Conservation (phyloP, 345 rosid genomes). For the Pistacia atlantica region DNA sequence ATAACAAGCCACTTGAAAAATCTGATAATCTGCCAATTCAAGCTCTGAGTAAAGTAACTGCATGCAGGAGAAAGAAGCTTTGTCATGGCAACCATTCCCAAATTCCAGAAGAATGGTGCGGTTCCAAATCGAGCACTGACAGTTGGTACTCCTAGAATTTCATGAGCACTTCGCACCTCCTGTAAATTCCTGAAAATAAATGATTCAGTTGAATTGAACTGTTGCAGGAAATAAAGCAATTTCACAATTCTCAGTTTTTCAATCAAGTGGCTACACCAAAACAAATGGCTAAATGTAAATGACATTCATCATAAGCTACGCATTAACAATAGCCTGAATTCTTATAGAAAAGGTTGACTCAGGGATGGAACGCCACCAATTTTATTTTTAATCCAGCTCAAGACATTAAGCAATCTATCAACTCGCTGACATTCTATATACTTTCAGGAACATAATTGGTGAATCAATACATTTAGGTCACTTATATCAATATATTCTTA, state of each 20-base stretch:
- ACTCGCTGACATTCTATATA: neutral
- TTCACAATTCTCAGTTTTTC: neutral
- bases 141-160: conserved; percentile 79
- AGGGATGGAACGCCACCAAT: neutral
- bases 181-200: conserved; percentile 74
- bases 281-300: conserved; percentile 3
- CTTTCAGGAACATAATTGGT: neutral
- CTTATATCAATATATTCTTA: neutral
- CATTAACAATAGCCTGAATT: neutral
- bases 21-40: neutral
- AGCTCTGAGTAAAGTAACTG: neutral
- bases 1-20: neutral
- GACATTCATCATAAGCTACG: conserved; percentile 6
- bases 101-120: conserved; percentile 94
- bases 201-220: neutral
- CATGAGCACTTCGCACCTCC: conserved; percentile 73
- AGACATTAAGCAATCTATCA: neutral
- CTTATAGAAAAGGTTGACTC: neutral
- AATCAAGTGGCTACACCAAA: neutral
- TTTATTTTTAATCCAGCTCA: neutral
- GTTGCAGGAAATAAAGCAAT: neutral
- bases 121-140: conserved; percentile 97
- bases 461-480: neutral
- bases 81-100: conserved; percentile 94
- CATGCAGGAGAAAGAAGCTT: conserved; percentile 71